A percentile compares a stretch with the other conserved stretches of the same genome.
Conservation (phyloP, 108 stramenopile genomes). For the Seminavis robusta region DNA sequence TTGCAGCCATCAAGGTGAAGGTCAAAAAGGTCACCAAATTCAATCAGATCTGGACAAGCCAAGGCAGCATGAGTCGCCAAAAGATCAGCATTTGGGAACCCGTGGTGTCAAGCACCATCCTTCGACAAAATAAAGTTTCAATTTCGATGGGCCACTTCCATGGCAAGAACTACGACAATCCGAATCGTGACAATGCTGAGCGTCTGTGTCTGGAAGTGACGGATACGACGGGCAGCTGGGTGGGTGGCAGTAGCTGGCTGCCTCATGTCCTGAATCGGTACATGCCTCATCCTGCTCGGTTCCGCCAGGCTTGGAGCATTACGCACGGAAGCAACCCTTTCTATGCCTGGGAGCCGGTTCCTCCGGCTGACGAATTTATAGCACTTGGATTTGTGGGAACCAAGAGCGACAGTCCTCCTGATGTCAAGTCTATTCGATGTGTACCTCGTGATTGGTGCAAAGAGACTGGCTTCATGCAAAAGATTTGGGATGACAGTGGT, state of each 20-base stretch:
- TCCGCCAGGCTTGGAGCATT: constrained; percentile 93
- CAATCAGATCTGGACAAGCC: constrained; percentile 87
- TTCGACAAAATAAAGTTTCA: constrained; percentile 81
- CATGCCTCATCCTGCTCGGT: constrained; percentile 93
- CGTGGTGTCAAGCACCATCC: constrained; percentile 49
- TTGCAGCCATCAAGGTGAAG: constrained; percentile 91
- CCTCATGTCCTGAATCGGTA: constrained; percentile 88
- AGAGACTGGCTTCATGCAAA: constrained; percentile 66
- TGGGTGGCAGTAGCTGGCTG: constrained; percentile 90
- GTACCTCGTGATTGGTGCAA: constrained; percentile 88
- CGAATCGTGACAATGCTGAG: constrained; percentile 72
- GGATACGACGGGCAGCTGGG: constrained; percentile 89
- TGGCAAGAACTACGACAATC: constrained; percentile 84
- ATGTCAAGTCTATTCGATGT: constrained; percentile 85
- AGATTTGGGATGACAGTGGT: constrained; percentile 90
- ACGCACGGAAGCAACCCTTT: constrained; percentile 90
- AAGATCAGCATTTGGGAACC: constrained; percentile 96
- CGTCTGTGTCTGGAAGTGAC: constrained; percentile 88
- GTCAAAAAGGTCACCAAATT: constrained; percentile 86
- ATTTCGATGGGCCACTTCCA: constrained; percentile 92
- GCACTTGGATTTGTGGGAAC: constrained; percentile 93
- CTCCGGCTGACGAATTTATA: constrained; percentile 94
- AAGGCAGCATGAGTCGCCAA: constrained; percentile 89
- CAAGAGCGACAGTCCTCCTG: constrained; percentile 89
- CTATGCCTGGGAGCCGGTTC: constrained; percentile 95